These are phyloP conservation scores for Starmerella bombicola DNA, from an alignment of 805 yeast species.

Conservation along the genomic window DNA sequence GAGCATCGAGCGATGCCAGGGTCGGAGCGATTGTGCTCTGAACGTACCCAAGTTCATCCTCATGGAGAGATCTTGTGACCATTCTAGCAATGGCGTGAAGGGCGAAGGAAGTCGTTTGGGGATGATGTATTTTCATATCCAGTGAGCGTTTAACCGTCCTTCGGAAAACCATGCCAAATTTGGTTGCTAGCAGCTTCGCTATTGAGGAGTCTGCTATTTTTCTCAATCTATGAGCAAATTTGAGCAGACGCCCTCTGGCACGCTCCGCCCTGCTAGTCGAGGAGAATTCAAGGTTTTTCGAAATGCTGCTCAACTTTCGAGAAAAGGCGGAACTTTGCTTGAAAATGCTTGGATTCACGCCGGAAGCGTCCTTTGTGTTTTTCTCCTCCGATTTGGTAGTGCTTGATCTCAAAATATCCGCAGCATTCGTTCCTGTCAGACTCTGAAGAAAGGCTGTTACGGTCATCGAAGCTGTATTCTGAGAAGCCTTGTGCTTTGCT, in stretches of 20 bases:
- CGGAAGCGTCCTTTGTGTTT: background rate
- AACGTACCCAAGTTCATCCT: conserved; percentile 33
- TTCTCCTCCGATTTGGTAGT: background rate
- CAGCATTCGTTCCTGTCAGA: background rate
- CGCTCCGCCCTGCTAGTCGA: conserved; percentile 5
- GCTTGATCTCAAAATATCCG: background rate
- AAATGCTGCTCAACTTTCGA: conserved; percentile 8
- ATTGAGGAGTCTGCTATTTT: background rate
- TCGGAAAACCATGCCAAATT: conserved; percentile 28
- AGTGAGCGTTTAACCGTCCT: conserved; percentile 26
- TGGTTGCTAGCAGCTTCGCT: conserved; percentile 18
- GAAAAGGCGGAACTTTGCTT: conserved; percentile 13
- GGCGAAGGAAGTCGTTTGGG: conserved; percentile 24
- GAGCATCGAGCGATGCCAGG: conserved; percentile 15
- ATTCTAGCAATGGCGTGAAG: conserved; percentile 26
- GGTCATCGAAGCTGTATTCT: background rate
- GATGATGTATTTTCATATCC: conserved; percentile 22
- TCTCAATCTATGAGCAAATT: background rate
- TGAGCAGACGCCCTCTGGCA: conserved; percentile 1
- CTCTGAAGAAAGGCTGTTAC: background rate
- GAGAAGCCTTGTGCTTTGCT: background rate
- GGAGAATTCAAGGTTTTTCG: conserved; percentile 1
- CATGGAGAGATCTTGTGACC: conserved; percentile 27
- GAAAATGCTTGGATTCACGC: background rate
- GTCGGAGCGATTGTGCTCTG: conserved; percentile 31